These are phyloP conservation scores for Cymbopogon flexuosus DNA, from an alignment of 202 grass and related monocot genomes.

Conservation along the genomic window DNA sequence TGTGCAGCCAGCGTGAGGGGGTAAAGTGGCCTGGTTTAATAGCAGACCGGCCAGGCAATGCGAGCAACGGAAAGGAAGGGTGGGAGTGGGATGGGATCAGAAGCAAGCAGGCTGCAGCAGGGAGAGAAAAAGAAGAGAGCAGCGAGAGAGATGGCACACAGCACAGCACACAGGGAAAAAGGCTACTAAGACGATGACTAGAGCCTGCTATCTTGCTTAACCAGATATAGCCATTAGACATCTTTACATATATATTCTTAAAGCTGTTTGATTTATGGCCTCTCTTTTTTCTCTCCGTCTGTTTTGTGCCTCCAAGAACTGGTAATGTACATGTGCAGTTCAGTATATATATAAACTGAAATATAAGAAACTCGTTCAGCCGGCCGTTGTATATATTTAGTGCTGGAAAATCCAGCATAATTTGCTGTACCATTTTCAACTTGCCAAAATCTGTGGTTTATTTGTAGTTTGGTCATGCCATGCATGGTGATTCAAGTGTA, in stretches of 20 bases:
- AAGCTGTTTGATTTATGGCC: not conserved
- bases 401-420: not conserved
- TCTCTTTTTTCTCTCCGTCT: not conserved
- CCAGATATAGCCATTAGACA: slow-evolving; percentile 35
- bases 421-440: not conserved
- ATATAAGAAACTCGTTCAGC: not conserved
- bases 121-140: not conserved
- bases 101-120: not conserved
- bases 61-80: not conserved
- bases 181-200: slow-evolving; percentile 4
- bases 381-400: not conserved
- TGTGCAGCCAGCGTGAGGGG: not conserved
- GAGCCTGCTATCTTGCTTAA: slow-evolving; percentile 40
- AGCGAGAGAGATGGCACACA: not conserved
- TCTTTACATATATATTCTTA: slow-evolving; percentile 25
- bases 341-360: slow-evolving; percentile 6
- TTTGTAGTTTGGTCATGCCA: not conserved
- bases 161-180: not conserved
- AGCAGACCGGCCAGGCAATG: not conserved
- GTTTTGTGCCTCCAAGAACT: not conserved
- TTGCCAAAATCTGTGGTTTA: not conserved
- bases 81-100: not conserved
- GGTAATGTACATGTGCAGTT: not conserved
- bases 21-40: slow-evolving; percentile 26
- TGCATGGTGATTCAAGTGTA: not conserved